Percentiles rank a stretch among this genome's conserved stretches.
phyloP scores from a whole-genome alignment of 345 rosid genomes.

The Aquilaria yunnanensis region DNA sequence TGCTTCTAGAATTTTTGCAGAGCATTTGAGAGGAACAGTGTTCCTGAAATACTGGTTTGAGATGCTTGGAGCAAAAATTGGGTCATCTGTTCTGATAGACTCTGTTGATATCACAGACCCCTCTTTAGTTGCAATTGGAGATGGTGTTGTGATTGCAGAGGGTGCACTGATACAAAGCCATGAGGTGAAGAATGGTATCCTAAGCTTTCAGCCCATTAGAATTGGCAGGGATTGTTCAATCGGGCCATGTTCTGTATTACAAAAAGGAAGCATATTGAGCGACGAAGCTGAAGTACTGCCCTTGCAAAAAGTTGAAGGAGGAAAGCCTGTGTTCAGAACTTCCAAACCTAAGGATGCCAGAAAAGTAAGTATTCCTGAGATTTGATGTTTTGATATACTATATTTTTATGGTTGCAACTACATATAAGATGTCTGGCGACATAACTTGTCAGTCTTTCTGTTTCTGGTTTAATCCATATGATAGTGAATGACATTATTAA shows the following conservation, averaged over 20 bases:
- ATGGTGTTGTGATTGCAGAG: conserved; percentile 57
- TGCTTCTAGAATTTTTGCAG: conserved; percentile 52
- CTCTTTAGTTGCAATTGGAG: conserved; percentile 52
- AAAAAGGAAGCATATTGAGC: conserved; percentile 44
- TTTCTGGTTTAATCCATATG: not conserved
- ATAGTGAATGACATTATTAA: not conserved
- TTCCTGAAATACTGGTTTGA: conserved; percentile 62
- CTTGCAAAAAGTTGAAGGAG: conserved; percentile 45
- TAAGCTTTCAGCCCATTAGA: conserved; percentile 45
- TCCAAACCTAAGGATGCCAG: conserved; percentile 16
- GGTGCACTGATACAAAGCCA: conserved; percentile 62
- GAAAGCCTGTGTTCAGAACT: conserved; percentile 22
- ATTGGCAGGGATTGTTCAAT: conserved; percentile 38
- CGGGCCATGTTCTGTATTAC: conserved; percentile 61
- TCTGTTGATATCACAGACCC: conserved; percentile 60
- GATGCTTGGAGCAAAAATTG: conserved; percentile 62
- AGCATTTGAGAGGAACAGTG: conserved; percentile 52
- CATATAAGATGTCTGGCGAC: too few relatives aligned
- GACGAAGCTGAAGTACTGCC: conserved; percentile 42
- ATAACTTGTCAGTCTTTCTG: not conserved
- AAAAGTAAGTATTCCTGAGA: conserved; percentile 20
- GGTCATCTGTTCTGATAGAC: conserved; percentile 52
- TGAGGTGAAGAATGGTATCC: conserved; percentile 45
- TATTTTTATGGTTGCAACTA: not conserved
- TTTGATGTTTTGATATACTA: not conserved